Conservation (phyloP, 768 basidiomycete genomes). For the Crepidotus variabilis region DNA sequence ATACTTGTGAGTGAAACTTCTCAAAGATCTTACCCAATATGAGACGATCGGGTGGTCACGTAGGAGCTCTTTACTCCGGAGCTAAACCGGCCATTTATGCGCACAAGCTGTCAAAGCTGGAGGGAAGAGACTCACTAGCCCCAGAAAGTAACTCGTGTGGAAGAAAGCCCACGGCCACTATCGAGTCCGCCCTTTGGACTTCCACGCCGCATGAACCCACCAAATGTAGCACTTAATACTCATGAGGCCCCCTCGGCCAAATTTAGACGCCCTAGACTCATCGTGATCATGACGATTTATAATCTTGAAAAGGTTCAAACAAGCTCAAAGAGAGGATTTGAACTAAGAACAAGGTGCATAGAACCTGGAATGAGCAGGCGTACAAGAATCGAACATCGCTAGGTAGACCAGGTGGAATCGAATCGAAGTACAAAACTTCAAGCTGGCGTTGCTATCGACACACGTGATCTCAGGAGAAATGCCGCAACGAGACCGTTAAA, state of each 20-base stretch:
- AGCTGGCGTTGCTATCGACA: background rate
- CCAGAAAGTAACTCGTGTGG: background rate
- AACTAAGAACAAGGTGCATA: too few species aligned
- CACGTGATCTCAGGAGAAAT: background rate
- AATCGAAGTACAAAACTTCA: background rate
- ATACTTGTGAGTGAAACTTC: background rate
- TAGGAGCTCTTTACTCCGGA: background rate
- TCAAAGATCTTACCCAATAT: background rate
- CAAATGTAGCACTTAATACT: background rate
- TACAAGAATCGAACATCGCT: too few species aligned
- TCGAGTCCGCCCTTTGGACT: background rate
- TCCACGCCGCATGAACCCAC: background rate
- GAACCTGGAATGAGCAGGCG: too few species aligned
- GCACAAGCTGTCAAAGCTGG: background rate
- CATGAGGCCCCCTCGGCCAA: background rate
- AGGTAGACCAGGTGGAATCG: background rate
- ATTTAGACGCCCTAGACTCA: background rate
- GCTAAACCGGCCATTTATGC: background rate
- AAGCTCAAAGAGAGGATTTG: too few species aligned
- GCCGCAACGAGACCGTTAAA: background rate
- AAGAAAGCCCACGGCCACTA: background rate
- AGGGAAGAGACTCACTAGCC: background rate
- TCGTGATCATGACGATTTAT: background rate
- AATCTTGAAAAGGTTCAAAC: too few species aligned
- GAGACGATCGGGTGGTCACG: background rate